Evolutionary conservation across 2,329 filamentous ascomycete species (phyloP).

Genomic region (Westerdykella ornata): DNA sequence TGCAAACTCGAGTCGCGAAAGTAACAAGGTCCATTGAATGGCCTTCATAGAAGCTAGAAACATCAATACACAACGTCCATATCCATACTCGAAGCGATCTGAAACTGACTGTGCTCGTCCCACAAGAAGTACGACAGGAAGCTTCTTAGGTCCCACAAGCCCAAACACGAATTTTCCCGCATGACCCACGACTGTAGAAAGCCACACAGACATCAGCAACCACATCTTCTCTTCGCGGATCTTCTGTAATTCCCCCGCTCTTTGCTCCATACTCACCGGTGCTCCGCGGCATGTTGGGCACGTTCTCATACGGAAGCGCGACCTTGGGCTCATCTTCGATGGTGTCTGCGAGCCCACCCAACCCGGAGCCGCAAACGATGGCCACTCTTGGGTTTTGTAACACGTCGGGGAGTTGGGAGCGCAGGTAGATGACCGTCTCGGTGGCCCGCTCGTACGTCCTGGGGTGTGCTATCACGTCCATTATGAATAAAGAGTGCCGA

Average conservation of each 20-base stretch:
- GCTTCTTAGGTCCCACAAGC: conserved; percentile 47
- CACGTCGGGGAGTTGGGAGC: conserved; percentile 43
- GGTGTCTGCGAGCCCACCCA: conserved; percentile 55
- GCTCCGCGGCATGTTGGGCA: conserved; percentile 56
- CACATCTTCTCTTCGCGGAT: not conserved
- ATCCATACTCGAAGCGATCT: conserved; percentile 1
- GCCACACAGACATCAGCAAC: conserved; percentile 4
- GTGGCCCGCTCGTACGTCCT: conserved; percentile 40
- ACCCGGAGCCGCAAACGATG: conserved; percentile 59
- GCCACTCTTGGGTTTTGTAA: conserved; percentile 53
- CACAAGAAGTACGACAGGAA: conserved; percentile 57
- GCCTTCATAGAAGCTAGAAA: conserved; percentile 58
- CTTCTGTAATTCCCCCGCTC: not conserved
- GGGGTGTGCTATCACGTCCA: conserved; percentile 23
- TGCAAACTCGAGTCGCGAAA: conserved; percentile 60
- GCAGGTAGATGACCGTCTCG: conserved; percentile 49
- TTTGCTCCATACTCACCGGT: conserved; percentile 46
- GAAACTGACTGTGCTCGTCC: conserved; percentile 56
- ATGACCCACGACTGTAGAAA: conserved; percentile 49
- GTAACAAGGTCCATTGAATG: conserved; percentile 57
- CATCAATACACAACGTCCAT: conserved; percentile 9
- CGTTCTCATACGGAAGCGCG: conserved; percentile 52
- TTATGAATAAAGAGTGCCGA: not conserved
- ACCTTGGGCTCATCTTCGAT: conserved; percentile 46
- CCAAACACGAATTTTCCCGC: conserved; percentile 61